Evolutionary conservation across 2,329 filamentous ascomycete genomes (phyloP).

Genomic region (Aureobasidium melanogenum): DNA sequence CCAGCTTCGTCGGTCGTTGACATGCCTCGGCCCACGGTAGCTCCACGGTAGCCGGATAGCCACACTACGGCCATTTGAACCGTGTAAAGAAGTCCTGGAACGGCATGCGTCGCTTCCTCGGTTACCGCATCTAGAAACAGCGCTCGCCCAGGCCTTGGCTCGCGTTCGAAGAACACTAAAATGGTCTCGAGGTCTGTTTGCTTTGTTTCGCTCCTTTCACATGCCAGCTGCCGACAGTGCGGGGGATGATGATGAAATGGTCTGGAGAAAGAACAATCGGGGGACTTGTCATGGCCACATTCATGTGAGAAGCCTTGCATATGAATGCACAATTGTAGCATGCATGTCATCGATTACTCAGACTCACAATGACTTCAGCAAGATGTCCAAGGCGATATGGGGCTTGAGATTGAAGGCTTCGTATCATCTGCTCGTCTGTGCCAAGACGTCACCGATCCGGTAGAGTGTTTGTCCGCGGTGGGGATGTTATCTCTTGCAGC

Average conservation of each 20-base stretch:
- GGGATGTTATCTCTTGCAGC: background rate
- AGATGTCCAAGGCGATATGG: background rate
- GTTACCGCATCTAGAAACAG: background rate
- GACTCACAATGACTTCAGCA: background rate
- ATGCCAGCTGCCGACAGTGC: conserved; percentile 6
- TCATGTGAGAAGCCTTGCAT: conserved; percentile 1
- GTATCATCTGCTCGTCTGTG: background rate
- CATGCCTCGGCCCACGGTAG: conserved; percentile 12
- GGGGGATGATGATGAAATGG: conserved; percentile 1
- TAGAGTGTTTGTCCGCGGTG: background rate
- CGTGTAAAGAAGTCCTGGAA: background rate
- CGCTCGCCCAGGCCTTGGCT: background rate
- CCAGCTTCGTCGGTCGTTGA: conserved; percentile 1
- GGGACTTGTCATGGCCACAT: background rate
- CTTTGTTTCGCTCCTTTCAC: conserved; percentile 9
- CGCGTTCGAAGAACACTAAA: background rate
- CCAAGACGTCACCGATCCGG: background rate
- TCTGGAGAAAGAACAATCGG: background rate
- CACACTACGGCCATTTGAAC: background rate
- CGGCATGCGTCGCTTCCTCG: background rate
- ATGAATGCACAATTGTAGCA: background rate
- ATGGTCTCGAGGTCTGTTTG: background rate
- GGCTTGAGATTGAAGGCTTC: background rate
- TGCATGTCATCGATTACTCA: background rate
- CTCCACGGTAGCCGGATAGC: conserved; percentile 1